Evolutionary conservation across 495 filamentous ascomycete species (phyloP), one percentile per base, ranked within the genome.

Genomic region (Podospora fimiseda): DNA sequence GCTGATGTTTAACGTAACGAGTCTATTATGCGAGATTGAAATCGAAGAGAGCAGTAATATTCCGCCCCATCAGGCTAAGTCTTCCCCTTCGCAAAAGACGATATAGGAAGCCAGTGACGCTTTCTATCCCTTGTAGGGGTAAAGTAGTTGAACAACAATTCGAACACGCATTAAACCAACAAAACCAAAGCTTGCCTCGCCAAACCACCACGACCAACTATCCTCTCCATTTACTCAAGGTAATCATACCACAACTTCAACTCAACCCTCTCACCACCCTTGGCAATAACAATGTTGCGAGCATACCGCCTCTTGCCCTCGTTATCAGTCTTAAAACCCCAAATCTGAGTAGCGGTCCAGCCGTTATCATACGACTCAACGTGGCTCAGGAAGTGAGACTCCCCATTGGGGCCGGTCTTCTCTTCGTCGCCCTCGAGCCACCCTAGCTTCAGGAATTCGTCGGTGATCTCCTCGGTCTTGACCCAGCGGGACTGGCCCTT

Each of bases 221-320:
- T 19, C 9, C 19, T 18, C 19, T 9, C 16, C n/a, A 20, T 9
- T 48, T 55, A 60, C 42, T 55, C 61, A 27, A 59, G 14, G 33
- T 59, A 94, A 58, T 88, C 79, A 66, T 94, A 96, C 9, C 95
- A 82, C 65, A 96, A 70, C 65, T 80, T 79, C 36, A 83, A 78
- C 62, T 76, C 70, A 51, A 83, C 76, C 53, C 76, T 74, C 69
- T 85, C 71, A 0, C 70, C 70, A 2, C 74, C 80, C 77, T 90
- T 91, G 22, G 64, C 73, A 36, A 86, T 75, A 15, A 83, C 77
- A 41, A 88, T 70, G 42, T 84, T 84, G 52, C 87, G 67, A 43
- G 77, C 79, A 64, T 96, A 80, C 50, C 78, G 76, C 55, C 90
- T 78, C 71, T 82, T 65, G 1, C 82, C 74, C 7, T 75, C 70